Base-by-base conservation (phyloP, 768 basidiomycete genomes). In the Macrolepiota albuminosa region DNA sequence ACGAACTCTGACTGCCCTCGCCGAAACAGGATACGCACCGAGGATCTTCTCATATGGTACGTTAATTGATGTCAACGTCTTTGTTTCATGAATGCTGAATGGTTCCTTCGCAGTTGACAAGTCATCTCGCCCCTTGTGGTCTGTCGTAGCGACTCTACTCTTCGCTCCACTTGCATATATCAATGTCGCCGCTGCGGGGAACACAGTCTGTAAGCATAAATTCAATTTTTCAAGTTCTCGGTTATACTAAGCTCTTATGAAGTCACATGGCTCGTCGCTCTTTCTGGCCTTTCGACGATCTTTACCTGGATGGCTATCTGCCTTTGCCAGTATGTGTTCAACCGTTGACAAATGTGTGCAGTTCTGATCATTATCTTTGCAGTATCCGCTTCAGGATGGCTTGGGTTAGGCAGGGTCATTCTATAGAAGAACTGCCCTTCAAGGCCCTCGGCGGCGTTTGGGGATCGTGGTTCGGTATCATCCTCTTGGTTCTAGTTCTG, bases 1-100 rank as follows among this genome's bases (percentile, higher is more conserved):
- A 7, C 72, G 78, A 56, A 80, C 78, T 1, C 66, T 80, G 39
- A 75, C 76, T 45, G 79, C 79, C 14, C 73, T 80, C 43, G 77
- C 76, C 21, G 78, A 80, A 64, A 78, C 77, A 13, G 79, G 79
- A 11, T 80, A 77, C 55, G 77, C 79, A 1, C 79, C 79, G n/a
- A 74, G 65, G 48, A 62, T 77, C 53, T 78, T 80, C 58, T 52
- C 71, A 29, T 80, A 78, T 65, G 72, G 71, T 72, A 53, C 14
- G 54, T 31, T 7, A 14, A 29, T 21, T 13, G 3, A 61, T 50
- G 6, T 18, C 4, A 9, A 13, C 40, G 29, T 29, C 9, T 46
- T 21, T 13, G 13, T 31, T 16, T 21, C 26, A 9, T 4, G 21
- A 10, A 18, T 40, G 18, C 11, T 26, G 14, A 54, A 37, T 4